phyloP scores from a whole-genome alignment of 108 stramenopile species.

The Cyclotella distinguenda region DNA sequence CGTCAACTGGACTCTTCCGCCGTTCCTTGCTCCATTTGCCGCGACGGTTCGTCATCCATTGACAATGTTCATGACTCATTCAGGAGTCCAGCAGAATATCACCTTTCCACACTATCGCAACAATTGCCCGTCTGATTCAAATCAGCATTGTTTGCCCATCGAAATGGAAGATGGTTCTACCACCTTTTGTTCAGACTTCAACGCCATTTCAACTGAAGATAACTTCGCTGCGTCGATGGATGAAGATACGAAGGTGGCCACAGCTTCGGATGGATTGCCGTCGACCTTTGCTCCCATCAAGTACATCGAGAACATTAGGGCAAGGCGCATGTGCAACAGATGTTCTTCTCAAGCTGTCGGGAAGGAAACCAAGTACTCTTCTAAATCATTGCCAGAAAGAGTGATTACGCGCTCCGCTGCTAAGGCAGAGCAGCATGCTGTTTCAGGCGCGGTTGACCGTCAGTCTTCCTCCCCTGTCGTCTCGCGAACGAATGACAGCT shows the following conservation, averaged over 20 bases:
- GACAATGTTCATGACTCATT: constrained; percentile 8
- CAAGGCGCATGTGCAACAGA: constrained; percentile 1
- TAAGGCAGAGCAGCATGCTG: constrained; percentile 8
- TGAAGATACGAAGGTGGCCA: neutral
- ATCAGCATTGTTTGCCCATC: neutral
- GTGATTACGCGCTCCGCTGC: constrained; percentile 11
- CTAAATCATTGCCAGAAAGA: neutral
- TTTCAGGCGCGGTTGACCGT: neutral
- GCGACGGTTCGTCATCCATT: constrained; percentile 38
- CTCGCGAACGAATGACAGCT: neutral
- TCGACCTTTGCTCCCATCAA: constrained; percentile 39
- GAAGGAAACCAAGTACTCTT: neutral
- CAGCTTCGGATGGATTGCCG: constrained; percentile 8
- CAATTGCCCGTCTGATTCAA: neutral
- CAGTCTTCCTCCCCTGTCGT: neutral
- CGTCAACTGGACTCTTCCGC: constrained; percentile 24
- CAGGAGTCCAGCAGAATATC: neutral
- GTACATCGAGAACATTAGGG: constrained; percentile 26
- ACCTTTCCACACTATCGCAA: neutral
- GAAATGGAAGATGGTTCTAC: constrained; percentile 1
- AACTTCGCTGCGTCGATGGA: neutral
- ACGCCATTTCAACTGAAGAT: constrained; percentile 3
- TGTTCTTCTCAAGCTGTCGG: neutral
- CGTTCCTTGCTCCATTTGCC: constrained; percentile 36
- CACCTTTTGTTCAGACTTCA: neutral